Conservation (phyloP, 352 stramenopile species). For the Globisporangium nunn region DNA sequence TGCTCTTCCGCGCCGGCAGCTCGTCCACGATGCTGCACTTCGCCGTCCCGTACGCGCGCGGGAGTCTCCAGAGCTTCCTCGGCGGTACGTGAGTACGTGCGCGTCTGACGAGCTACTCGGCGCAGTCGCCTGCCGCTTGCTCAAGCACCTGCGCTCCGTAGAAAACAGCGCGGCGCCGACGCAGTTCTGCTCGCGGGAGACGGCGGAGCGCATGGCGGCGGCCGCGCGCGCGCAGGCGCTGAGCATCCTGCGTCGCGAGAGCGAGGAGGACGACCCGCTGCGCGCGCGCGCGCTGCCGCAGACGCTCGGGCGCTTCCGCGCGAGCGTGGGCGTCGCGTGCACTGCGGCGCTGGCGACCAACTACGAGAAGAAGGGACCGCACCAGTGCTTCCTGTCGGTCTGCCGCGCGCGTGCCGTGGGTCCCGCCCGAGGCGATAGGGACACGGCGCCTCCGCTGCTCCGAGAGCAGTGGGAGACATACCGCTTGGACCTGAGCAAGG, state of each 20-base stretch:
- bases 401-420: conserved; percentile 18
- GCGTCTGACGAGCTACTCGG: too few relatives aligned
- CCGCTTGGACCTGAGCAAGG: conserved; percentile 62
- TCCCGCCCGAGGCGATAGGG: neutral
- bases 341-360: conserved; percentile 63
- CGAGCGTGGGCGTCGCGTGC: conserved; percentile 56
- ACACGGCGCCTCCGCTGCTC: conserved; percentile 7
- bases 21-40: conserved; percentile 73
- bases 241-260: conserved; percentile 28
- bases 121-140: too few relatives aligned
- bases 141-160: neutral
- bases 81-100: neutral
- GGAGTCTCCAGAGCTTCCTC: conserved; percentile 50
- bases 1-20: conserved; percentile 46
- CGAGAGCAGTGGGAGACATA: conserved; percentile 41
- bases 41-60: conserved; percentile 54
- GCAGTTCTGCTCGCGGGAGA: conserved; percentile 54
- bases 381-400: conserved; percentile 68
- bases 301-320: conserved; percentile 27
- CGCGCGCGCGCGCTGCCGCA: conserved; percentile 16
- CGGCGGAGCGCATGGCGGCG: conserved; percentile 51
- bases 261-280: conserved; percentile 15
- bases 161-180: neutral
- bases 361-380: conserved; percentile 46
- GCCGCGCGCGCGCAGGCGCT: conserved; percentile 44